Evolutionary conservation across 257 asterid species (phyloP).

Genomic region (Apocynum venetum): DNA sequence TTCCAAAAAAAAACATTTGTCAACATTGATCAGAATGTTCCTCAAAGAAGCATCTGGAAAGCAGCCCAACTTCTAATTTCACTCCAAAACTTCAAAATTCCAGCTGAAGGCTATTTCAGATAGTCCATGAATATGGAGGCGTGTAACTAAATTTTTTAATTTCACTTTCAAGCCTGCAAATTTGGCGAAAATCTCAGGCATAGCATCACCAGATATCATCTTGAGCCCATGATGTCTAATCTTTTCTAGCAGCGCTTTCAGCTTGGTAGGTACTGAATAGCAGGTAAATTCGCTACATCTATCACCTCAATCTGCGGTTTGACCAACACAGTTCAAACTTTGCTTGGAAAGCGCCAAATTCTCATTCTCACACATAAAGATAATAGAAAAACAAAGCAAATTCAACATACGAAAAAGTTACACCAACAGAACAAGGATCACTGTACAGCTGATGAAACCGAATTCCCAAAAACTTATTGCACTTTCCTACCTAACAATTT

Average conservation of each 20-base stretch:
- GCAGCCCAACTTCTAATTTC: not conserved
- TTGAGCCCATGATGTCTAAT: not conserved
- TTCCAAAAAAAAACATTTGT: not conserved
- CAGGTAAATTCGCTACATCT: not conserved
- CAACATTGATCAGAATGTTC: not conserved
- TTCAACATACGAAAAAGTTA: not conserved
- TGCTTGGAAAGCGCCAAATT: conserved; percentile 1
- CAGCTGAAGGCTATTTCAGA: not conserved
- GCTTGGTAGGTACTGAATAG: not conserved
- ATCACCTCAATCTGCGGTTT: not conserved
- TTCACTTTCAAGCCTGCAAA: not conserved
- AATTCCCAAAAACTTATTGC: not conserved
- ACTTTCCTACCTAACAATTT: not conserved
- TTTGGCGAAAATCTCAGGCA: not conserved
- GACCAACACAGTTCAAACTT: not conserved
- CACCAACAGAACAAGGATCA: conserved; percentile 12
- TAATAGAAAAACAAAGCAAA: not conserved
- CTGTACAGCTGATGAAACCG: conserved; percentile 11
- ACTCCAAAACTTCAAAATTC: not conserved
- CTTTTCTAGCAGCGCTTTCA: not conserved
- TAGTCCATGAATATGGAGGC: not conserved
- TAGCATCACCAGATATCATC: not conserved
- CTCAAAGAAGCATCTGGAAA: not conserved
- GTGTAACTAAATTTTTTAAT: not conserved
- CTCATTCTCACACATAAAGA: not conserved